Evolutionary conservation across 345 rosid genomes (phyloP).

Genomic region (Populus nigra): DNA sequence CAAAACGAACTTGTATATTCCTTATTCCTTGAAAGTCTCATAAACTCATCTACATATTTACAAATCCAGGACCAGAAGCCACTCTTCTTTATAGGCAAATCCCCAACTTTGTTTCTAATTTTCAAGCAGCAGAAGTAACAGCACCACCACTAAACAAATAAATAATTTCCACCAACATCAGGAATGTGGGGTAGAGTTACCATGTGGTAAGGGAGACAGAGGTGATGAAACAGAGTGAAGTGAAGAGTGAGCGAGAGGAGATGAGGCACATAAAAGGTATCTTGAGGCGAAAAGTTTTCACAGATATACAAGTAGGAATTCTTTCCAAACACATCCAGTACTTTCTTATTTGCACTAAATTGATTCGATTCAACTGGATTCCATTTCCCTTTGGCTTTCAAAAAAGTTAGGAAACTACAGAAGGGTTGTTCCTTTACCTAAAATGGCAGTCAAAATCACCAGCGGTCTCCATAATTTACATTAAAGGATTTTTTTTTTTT

Average conservation of each 20-base stretch:
- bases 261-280: background rate
- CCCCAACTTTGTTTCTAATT: background rate
- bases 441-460: background rate
- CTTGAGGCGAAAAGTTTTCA: background rate
- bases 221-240: background rate
- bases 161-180: background rate
- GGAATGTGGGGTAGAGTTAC: background rate
- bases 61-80: background rate
- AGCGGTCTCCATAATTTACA: background rate
- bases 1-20: background rate
- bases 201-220: background rate
- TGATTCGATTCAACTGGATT: background rate
- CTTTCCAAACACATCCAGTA: background rate
- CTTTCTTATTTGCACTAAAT: background rate
- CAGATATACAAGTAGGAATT: background rate
- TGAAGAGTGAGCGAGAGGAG: background rate
- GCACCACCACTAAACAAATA: background rate
- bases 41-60: background rate
- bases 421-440: background rate
- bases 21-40: background rate
- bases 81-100: background rate
- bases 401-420: background rate
- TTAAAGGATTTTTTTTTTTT: too few relatives aligned
- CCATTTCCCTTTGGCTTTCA: background rate
- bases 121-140: background rate